Evolutionary conservation across 1,284 basidiomycete genomes (phyloP).

Genomic region (Trametes sp.): DNA sequence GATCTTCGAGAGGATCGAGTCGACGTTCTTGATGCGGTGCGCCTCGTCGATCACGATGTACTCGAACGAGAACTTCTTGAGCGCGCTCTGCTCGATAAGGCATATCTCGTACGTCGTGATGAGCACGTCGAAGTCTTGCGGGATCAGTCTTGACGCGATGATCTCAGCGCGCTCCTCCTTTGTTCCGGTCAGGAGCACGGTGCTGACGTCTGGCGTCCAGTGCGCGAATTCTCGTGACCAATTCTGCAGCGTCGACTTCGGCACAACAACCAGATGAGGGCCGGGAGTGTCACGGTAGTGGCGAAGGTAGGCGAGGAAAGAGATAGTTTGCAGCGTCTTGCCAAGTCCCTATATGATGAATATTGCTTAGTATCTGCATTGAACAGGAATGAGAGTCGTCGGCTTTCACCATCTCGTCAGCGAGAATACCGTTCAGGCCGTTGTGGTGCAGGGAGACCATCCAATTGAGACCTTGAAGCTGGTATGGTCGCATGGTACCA

Average conservation of each 20-base stretch:
- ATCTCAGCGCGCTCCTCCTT: slow-evolving; percentile 91
- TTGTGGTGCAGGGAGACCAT: slow-evolving; percentile 95
- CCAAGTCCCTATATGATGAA: slow-evolving; percentile 81
- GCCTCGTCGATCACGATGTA: slow-evolving; percentile 99
- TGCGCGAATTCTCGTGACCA: slow-evolving; percentile 94
- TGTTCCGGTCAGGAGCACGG: slow-evolving; percentile 84
- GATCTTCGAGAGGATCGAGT: slow-evolving; percentile 96
- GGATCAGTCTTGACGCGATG: slow-evolving; percentile 81
- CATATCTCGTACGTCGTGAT: slow-evolving; percentile 99
- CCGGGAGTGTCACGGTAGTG: slow-evolving; percentile 82
- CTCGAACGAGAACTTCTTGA: slow-evolving; percentile 97
- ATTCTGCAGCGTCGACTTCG: slow-evolving; percentile 97
- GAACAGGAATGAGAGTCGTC: too few species aligned
- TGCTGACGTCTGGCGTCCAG: slow-evolving; percentile 93
- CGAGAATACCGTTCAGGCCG: slow-evolving; percentile 92
- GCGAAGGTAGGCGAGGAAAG: slow-evolving; percentile 95
- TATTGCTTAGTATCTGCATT: slow-evolving; percentile 1
- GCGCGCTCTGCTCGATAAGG: slow-evolving; percentile 89
- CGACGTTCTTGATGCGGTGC: slow-evolving; percentile 99
- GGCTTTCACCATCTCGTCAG: slow-evolving; percentile 87
- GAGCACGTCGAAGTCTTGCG: slow-evolving; percentile 93
- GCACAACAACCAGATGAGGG: slow-evolving; percentile 95
- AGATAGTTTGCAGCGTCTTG: slow-evolving; percentile 98
- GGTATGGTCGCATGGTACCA: slow-evolving; percentile 93
- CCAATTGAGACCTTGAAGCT: slow-evolving; percentile 97